phyloP scores from a whole-genome alignment of 129 eudicot species.

The Centrapalus pauciflorus region DNA sequence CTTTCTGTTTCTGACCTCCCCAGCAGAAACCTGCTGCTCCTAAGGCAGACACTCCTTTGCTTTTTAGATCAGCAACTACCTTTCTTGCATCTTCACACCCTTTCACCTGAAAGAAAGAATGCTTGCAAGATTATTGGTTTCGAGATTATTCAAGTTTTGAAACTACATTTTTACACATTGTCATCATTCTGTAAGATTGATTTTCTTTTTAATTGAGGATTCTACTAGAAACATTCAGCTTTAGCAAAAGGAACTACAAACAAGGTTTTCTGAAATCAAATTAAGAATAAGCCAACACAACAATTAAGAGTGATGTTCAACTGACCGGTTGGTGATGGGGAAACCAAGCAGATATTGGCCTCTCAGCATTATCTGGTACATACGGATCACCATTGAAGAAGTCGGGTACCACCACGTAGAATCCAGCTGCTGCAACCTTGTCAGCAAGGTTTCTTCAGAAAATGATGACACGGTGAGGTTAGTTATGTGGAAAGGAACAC shows the following conservation, averaged over 20 bases:
- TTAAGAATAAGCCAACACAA: too few species aligned
- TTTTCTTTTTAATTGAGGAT: too few species aligned
- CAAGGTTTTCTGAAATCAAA: too few species aligned
- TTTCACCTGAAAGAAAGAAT: slow-evolving; percentile 32
- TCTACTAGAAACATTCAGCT: too few species aligned
- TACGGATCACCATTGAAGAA: slow-evolving; percentile 63
- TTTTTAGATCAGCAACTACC: slow-evolving; percentile 45
- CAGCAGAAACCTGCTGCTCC: slow-evolving; percentile 77
- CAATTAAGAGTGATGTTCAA: background rate
- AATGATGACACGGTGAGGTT: background rate
- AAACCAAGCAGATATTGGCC: slow-evolving; percentile 31
- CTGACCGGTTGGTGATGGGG: slow-evolving; percentile 43
- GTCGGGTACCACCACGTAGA: slow-evolving; percentile 64
- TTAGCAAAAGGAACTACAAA: too few species aligned
- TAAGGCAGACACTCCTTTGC: slow-evolving; percentile 36
- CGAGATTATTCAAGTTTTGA: too few species aligned
- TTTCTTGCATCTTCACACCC: slow-evolving; percentile 58
- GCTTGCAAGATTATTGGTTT: too few species aligned
- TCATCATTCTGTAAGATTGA: too few species aligned
- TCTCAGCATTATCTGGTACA: slow-evolving; percentile 10
- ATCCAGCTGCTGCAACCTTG: slow-evolving; percentile 62
- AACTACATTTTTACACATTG: too few species aligned
- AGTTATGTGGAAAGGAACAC: too few species aligned
- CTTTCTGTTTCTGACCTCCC: slow-evolving; percentile 79
- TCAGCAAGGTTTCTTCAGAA: slow-evolving; percentile 60